phyloP scores from a whole-genome alignment of 2,329 filamentous ascomycete species.

The Thielaviopsis euricoi region DNA sequence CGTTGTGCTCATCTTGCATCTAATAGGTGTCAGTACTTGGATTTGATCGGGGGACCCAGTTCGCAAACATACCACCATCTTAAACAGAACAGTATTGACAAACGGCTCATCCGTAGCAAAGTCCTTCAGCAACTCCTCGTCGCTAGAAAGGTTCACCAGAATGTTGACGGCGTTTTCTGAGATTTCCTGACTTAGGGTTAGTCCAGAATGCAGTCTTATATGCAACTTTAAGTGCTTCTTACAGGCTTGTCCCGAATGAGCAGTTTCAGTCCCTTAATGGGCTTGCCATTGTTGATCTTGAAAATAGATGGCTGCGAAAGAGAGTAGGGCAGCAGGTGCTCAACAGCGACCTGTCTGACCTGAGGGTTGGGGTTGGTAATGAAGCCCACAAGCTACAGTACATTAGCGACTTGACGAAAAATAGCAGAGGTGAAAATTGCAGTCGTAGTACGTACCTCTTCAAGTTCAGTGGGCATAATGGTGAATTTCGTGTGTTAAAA shows the following conservation, averaged over 20 bases:
- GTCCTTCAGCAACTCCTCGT: slow-evolving; percentile 55
- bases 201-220: neutral
- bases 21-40: slow-evolving; percentile 18
- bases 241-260: slow-evolving; percentile 71
- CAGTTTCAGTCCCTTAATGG: slow-evolving; percentile 75
- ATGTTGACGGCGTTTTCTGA: slow-evolving; percentile 87
- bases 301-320: slow-evolving; percentile 61
- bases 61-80: slow-evolving; percentile 49
- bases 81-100: slow-evolving; percentile 52
- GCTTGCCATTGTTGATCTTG: slow-evolving; percentile 61
- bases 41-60: neutral
- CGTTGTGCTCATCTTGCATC: slow-evolving; percentile 61
- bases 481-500: neutral
- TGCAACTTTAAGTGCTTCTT: slow-evolving; percentile 18
- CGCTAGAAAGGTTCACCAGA: slow-evolving; percentile 69
- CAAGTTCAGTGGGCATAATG: slow-evolving; percentile 58
- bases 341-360: slow-evolving; percentile 69
- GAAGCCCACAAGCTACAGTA: slow-evolving; percentile 70
- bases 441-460: slow-evolving; percentile 40
- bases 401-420: slow-evolving; percentile 3
- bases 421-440: neutral
- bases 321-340: slow-evolving; percentile 75
- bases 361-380: slow-evolving; percentile 84
- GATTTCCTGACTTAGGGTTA: slow-evolving; percentile 45
- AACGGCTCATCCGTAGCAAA: slow-evolving; percentile 70